phyloP scores from a whole-genome alignment of 139 green algal species.

The Zygnema circumcarinatum region DNA sequence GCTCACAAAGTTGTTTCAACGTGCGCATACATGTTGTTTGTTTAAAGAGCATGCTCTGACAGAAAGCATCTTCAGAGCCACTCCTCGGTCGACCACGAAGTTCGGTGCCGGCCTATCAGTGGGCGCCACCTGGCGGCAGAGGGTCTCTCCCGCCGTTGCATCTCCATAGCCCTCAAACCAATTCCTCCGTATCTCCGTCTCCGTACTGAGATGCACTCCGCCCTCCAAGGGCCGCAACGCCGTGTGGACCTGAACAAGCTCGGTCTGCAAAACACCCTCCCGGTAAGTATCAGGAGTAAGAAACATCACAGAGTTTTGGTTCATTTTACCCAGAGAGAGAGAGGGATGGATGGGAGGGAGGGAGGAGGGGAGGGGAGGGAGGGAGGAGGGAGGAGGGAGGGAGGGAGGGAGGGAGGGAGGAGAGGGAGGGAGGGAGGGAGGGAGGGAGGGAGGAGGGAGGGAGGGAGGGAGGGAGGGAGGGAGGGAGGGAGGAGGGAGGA shows the following conservation, averaged over 20 bases:
- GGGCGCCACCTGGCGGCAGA: neutral
- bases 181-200: neutral
- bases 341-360: neutral
- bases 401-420: neutral
- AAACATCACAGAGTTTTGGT: neutral
- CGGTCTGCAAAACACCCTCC: neutral
- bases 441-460: neutral
- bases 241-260: neutral
- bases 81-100: neutral
- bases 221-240: neutral
- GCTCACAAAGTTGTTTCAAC: too few species aligned
- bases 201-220: neutral
- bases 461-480: neutral
- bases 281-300: neutral
- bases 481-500: neutral
- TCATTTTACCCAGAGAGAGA: neutral
- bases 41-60: too few species aligned
- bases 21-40: too few species aligned
- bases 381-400: neutral
- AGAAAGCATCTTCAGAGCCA: neutral
- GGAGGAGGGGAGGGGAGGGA: neutral
- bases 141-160: neutral
- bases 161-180: neutral
- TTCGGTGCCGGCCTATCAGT: neutral
- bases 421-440: neutral